These are phyloP conservation scores for Claviceps sp. DNA, from an alignment of 2,329 filamentous ascomycete genomes.

Conservation along the genomic window DNA sequence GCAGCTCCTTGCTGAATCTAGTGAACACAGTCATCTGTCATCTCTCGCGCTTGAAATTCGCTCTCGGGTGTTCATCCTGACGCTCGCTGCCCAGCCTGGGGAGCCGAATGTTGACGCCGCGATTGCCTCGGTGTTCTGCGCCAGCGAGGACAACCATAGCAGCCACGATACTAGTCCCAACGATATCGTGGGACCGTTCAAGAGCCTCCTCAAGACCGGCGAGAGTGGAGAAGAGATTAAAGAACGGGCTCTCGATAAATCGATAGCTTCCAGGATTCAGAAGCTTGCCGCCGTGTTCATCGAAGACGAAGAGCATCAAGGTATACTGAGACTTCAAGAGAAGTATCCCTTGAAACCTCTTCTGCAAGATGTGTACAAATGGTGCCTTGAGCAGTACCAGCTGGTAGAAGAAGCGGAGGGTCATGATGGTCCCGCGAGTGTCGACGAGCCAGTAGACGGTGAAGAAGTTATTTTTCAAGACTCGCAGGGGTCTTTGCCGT, in stretches of 20 bases:
- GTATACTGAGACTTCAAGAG: constrained; percentile 7
- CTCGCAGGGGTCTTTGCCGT: background rate
- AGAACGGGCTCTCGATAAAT: background rate
- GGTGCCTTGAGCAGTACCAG: constrained; percentile 10
- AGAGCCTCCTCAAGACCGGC: constrained; percentile 10
- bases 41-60: constrained; percentile 22
- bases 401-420: constrained; percentile 1
- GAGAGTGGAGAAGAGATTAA: background rate
- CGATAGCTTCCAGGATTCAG: background rate
- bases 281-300: background rate
- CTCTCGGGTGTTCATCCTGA: constrained; percentile 21
- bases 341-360: constrained; percentile 10
- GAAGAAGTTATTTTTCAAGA: background rate
- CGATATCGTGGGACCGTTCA: constrained; percentile 14
- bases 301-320: constrained; percentile 4
- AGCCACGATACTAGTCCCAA: background rate
- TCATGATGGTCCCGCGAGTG: background rate
- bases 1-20: constrained; percentile 13
- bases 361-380: constrained; percentile 9
- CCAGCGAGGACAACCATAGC: background rate
- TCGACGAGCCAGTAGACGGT: background rate
- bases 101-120: constrained; percentile 8
- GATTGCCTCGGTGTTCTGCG: constrained; percentile 20
- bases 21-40: constrained; percentile 8
- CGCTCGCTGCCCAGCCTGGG: constrained; percentile 7